Base-by-base conservation (phyloP, 176 grass and related monocot genomes). In the Puccinellia tenuiflora region DNA sequence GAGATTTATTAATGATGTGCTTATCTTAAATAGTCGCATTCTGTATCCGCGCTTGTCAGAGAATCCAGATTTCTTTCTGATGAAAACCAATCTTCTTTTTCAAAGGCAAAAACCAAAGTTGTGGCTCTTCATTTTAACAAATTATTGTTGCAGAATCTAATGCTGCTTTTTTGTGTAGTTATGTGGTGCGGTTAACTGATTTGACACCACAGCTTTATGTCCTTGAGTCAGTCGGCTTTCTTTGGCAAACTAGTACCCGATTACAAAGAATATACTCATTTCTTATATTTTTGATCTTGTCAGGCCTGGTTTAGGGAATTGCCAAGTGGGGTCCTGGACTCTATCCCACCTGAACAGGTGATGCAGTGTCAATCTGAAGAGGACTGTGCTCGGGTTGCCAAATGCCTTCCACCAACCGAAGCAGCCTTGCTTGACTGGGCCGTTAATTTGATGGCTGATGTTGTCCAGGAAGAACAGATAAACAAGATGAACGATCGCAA, bases 301-400 rank as follows among this genome's bases (percentile, higher is more conserved):
- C 68, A 94, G 90, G 87, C 92, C 20, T 94, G 90, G 92, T 94
- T 94, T 88, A 94, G 92, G 70, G 92, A 94, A 80, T 80, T 94
- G 76, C 92, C 90, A 0, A 83, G 73, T 53, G 92, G 92, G 57
- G 75, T 94, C 54, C 83, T 94, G 47, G 92, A 94, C 40, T 86
- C 88, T 37, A 87, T 94, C 54, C 89, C 86, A 20, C 86, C 86
- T 45, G 88, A 91, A 75, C 92, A 91, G 81, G 92, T 94, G 56
- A 91, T 94, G 88, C 88, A 94, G 48, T 94, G 92, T 33, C 86
- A 85, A 82, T 88, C 86, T 37, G 92, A 94, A 82, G 92, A 86
- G 73, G 88, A 91, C 11, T 94, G 92, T 82, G 86, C 86, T 56
- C 56, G 62, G 43, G 83, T 94, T 55, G 86, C 80, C 46, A 86